These are phyloP conservation scores for Rhizophagus clarus DNA, from an alignment of 192 early-diverging fungal species.

Conservation along the genomic window DNA sequence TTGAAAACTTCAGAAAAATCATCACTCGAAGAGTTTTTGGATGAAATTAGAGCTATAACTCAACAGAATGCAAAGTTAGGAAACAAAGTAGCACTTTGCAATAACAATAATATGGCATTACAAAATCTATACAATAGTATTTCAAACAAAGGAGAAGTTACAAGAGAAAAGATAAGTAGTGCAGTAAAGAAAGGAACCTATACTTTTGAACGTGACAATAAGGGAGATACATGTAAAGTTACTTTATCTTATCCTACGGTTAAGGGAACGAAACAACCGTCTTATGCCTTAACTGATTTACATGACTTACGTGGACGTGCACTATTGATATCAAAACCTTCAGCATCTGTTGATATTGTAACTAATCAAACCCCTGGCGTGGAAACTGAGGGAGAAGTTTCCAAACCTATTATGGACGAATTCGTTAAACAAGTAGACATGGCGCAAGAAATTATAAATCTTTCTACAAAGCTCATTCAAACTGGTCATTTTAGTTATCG, in stretches of 20 bases:
- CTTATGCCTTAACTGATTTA: conserved; percentile 23
- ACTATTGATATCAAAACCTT: conserved; percentile 26
- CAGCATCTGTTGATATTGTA: background rate
- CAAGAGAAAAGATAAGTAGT: conserved; percentile 24
- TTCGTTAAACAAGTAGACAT: conserved; percentile 35
- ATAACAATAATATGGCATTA: conserved; percentile 16
- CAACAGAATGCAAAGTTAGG: background rate
- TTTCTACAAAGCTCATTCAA: conserved; percentile 29
- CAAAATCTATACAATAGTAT: conserved; percentile 27
- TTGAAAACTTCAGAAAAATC: background rate
- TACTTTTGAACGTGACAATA: conserved; percentile 3
- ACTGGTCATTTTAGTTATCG: conserved; percentile 35
- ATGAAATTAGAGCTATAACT: background rate
- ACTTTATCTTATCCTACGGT: conserved; percentile 11
- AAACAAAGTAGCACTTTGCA: conserved; percentile 25
- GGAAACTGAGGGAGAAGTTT: background rate
- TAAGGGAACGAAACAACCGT: background rate
- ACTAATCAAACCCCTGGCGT: background rate
- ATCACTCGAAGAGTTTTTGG: background rate
- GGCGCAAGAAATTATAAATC: conserved; percentile 18
- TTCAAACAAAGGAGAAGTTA: conserved; percentile 26
- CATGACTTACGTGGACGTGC: conserved; percentile 34
- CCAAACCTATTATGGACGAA: background rate
- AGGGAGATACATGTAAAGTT: conserved; percentile 24
- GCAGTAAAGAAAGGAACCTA: conserved; percentile 24